phyloP scores from a whole-genome alignment of 2,329 filamentous ascomycete species.

The Canariomyces notabilis region DNA sequence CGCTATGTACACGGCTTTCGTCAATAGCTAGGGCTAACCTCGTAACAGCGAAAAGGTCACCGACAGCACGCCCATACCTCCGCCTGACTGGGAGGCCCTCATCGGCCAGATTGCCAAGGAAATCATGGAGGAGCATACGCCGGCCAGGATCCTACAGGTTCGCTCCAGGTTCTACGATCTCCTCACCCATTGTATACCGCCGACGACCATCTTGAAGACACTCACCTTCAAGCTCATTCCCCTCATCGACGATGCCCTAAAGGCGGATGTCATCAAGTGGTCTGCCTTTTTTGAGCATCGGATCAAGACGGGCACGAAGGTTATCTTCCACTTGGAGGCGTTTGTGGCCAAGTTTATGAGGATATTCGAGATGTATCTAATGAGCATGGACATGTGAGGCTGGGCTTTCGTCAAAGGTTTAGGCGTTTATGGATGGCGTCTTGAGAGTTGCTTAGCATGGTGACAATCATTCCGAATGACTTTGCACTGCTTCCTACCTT shows the following conservation, averaged over 20 bases:
- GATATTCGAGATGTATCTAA: slow-evolving; percentile 82
- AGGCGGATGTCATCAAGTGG: slow-evolving; percentile 91
- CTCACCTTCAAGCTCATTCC: slow-evolving; percentile 89
- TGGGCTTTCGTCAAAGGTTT: neutral
- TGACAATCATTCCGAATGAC: too few species aligned
- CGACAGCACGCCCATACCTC: slow-evolving; percentile 83
- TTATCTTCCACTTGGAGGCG: slow-evolving; percentile 96
- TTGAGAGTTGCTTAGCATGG: neutral
- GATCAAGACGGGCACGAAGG: slow-evolving; percentile 85
- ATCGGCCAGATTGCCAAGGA: slow-evolving; percentile 87
- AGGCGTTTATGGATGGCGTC: slow-evolving; percentile 1
- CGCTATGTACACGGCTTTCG: neutral
- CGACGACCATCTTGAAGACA: slow-evolving; percentile 90
- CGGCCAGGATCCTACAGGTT: slow-evolving; percentile 79
- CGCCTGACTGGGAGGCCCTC: slow-evolving; percentile 93
- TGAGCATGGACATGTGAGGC: slow-evolving; percentile 71
- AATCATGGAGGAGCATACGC: slow-evolving; percentile 90
- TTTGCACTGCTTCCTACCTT: too few species aligned
- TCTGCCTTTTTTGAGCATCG: slow-evolving; percentile 96
- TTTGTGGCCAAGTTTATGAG: slow-evolving; percentile 99
- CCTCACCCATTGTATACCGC: slow-evolving; percentile 92
- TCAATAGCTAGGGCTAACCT: slow-evolving; percentile 8
- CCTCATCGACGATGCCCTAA: slow-evolving; percentile 81
- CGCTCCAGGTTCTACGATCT: slow-evolving; percentile 95
- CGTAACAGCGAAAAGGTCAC: slow-evolving; percentile 74